These are phyloP conservation scores for Friedmanniomyces endolithicus DNA, from an alignment of 495 filamentous ascomycete species.

Conservation along the genomic window DNA sequence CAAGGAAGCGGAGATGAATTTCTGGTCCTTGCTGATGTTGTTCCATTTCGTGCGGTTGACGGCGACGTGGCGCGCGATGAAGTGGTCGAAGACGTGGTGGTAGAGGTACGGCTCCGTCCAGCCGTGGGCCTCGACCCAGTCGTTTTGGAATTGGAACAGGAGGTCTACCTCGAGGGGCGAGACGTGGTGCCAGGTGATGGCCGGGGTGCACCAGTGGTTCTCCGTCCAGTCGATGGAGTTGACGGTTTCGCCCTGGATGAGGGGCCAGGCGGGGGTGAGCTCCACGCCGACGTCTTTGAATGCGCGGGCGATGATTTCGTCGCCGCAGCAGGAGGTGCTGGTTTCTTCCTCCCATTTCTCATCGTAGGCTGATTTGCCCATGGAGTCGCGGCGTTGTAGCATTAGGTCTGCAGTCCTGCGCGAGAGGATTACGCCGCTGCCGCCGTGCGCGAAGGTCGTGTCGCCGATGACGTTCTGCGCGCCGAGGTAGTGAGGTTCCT, in stretches of 20 bases:
- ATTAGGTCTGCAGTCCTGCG: conserved; percentile 9
- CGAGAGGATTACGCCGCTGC: conserved; percentile 19
- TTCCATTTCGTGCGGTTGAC: conserved; percentile 24
- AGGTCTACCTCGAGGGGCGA: conserved; percentile 37
- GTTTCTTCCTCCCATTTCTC: conserved; percentile 43
- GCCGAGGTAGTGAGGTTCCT: conserved; percentile 17
- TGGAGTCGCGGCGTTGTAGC: not conserved
- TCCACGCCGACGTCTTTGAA: conserved; percentile 43
- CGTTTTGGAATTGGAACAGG: conserved; percentile 38
- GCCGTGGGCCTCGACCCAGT: conserved; percentile 23
- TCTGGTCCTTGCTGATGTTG: conserved; percentile 25
- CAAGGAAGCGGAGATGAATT: conserved; percentile 2
- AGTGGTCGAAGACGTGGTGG: conserved; percentile 24
- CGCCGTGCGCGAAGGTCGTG: conserved; percentile 21
- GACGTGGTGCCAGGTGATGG: conserved; percentile 51
- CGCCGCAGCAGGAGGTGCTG: conserved; percentile 52
- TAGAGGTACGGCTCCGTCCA: conserved; percentile 25
- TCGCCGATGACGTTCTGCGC: conserved; percentile 18
- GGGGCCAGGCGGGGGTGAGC: conserved; percentile 39
- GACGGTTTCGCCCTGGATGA: conserved; percentile 46
- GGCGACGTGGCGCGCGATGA: conserved; percentile 21
- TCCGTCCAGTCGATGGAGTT: conserved; percentile 38
- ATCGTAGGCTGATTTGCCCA: conserved; percentile 31
- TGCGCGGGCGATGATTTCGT: conserved; percentile 49
- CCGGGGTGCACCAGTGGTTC: conserved; percentile 46